These are phyloP conservation scores for Kwoniella shandongensis DNA, from an alignment of 768 basidiomycete species.

Conservation along the genomic window DNA sequence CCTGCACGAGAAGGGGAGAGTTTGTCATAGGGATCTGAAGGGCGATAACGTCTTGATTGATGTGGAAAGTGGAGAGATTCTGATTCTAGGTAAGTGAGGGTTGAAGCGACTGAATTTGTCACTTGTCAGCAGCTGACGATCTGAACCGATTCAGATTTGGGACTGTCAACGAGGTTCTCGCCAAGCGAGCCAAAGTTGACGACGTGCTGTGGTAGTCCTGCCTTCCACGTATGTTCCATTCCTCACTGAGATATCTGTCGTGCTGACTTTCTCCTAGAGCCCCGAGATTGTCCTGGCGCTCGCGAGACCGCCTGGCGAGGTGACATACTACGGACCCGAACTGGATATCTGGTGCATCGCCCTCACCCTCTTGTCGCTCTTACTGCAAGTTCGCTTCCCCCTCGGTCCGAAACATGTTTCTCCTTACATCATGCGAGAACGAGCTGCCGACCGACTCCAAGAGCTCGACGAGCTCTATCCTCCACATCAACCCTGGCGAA, in stretches of 20 bases:
- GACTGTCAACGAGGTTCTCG: slow-evolving; percentile 56
- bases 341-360: slow-evolving; percentile 58
- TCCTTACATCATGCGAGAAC: slow-evolving; percentile 47
- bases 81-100: slow-evolving; percentile 51
- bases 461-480: slow-evolving; percentile 46
- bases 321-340: slow-evolving; percentile 56
- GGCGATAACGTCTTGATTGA: slow-evolving; percentile 49
- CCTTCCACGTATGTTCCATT: slow-evolving; percentile 42
- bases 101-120: not conserved
- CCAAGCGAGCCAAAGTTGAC: slow-evolving; percentile 54
- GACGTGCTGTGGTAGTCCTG: slow-evolving; percentile 56
- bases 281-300: slow-evolving; percentile 56
- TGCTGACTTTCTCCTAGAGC: slow-evolving; percentile 44
- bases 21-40: slow-evolving; percentile 54
- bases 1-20: slow-evolving; percentile 51
- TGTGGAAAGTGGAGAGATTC: slow-evolving; percentile 51
- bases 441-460: slow-evolving; percentile 52
- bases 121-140: not conserved
- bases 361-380: slow-evolving; percentile 54
- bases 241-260: slow-evolving; percentile 2
- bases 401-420: slow-evolving; percentile 54
- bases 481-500: slow-evolving; percentile 22
- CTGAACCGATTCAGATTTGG: slow-evolving; percentile 48
- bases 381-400: slow-evolving; percentile 54
- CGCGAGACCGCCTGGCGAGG: slow-evolving; percentile 50